phyloP scores from a whole-genome alignment of 2,329 filamentous ascomycete genomes.

The Penicillium janthinellum region DNA sequence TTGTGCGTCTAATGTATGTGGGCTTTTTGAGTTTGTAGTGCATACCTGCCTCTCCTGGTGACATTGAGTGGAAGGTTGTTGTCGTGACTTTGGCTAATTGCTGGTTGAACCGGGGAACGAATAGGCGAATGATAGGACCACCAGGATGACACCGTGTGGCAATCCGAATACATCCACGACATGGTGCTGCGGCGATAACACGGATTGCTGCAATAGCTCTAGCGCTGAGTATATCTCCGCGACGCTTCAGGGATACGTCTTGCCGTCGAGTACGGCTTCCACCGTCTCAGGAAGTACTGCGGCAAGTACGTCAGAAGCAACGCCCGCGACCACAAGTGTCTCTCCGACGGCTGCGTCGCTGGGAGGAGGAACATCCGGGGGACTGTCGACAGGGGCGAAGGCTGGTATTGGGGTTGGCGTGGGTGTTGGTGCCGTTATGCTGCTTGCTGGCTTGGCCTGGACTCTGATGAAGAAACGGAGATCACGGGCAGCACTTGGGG shows the following conservation, averaged over 20 bases:
- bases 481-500: background rate
- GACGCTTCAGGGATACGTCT: background rate
- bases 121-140: background rate
- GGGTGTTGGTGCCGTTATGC: background rate
- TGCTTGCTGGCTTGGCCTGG: background rate
- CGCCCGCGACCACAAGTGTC: background rate
- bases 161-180: background rate
- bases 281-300: background rate
- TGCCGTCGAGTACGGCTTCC: background rate
- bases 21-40: background rate
- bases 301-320: background rate
- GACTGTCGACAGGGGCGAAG: background rate
- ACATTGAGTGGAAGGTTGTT: too few relatives aligned
- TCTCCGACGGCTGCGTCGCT: background rate
- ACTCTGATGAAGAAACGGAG: background rate
- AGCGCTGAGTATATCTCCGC: background rate
- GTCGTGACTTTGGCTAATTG: too few relatives aligned
- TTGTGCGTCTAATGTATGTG: background rate
- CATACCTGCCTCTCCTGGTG: background rate
- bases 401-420: background rate
- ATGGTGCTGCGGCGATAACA: background rate
- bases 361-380: background rate
- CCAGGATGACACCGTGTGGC: background rate
- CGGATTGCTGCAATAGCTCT: conserved; percentile 1
- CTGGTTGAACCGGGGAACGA: background rate